Evolutionary conservation across 2,329 filamentous ascomycete genomes (phyloP).

Genomic region (Paraphaeosphaeria sporulosa): DNA sequence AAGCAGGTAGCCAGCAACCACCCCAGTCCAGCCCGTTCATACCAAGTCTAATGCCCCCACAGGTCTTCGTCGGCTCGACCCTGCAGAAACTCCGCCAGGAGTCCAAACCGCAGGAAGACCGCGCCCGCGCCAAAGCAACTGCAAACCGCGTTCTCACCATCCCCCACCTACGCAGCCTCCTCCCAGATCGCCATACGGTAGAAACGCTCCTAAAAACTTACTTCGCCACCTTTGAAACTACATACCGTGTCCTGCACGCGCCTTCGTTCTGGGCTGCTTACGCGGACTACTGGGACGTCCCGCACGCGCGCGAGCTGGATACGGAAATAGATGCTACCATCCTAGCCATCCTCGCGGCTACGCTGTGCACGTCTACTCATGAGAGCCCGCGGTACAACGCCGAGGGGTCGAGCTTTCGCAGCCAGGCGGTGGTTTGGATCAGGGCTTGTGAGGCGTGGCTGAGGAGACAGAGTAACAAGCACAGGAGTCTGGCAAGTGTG

Average conservation of each 20-base stretch:
- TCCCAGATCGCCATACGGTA: constrained; percentile 45
- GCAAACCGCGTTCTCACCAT: constrained; percentile 19
- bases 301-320: constrained; percentile 25
- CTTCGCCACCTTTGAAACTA: constrained; percentile 58
- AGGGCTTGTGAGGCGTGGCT: constrained; percentile 52
- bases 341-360: constrained; percentile 48
- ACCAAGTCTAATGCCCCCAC: background rate
- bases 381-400: constrained; percentile 42
- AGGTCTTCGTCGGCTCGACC: constrained; percentile 28
- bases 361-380: constrained; percentile 42
- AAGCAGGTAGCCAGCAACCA: constrained; percentile 9
- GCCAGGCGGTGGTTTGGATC: constrained; percentile 48
- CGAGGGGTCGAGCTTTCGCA: constrained; percentile 48
- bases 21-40: too few relatives aligned
- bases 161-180: constrained; percentile 26
- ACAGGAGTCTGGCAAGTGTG: constrained; percentile 56
- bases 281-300: constrained; percentile 54
- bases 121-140: constrained; percentile 14
- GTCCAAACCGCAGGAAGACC: constrained; percentile 28
- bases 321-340: constrained; percentile 47
- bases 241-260: constrained; percentile 59
- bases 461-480: constrained; percentile 57
- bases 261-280: constrained; percentile 60
- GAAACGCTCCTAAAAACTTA: constrained; percentile 56
- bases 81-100: constrained; percentile 32